Percentiles rank a stretch among this genome's conserved stretches.
Evolutionary conservation across 805 yeast species (phyloP).

Genomic region (Nakazawaea laoshanensis): DNA sequence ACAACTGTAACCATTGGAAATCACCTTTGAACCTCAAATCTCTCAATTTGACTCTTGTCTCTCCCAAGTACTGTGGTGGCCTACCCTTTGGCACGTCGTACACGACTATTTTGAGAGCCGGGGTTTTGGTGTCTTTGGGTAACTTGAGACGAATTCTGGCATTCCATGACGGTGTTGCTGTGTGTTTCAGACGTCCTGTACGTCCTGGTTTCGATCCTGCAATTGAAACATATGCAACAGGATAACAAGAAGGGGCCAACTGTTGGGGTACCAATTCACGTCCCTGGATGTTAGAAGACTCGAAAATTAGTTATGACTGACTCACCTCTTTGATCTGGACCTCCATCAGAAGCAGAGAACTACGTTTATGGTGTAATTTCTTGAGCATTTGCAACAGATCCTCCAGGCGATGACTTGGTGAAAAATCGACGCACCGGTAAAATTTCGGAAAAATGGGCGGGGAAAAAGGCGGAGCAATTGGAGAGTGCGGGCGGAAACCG

Average conservation of each 20-base stretch:
- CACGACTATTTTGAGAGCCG: constrained; percentile 5
- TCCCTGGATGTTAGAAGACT: constrained; percentile 3
- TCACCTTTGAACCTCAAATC: constrained; percentile 15
- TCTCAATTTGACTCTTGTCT: constrained; percentile 17
- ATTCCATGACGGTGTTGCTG: constrained; percentile 7
- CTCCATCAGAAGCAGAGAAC: constrained; percentile 8
- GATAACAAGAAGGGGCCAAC: constrained; percentile 4
- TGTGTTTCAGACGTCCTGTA: constrained; percentile 7
- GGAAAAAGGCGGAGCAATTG: constrained; percentile 16
- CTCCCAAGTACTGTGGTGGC: constrained; percentile 18
- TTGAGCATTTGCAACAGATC: constrained; percentile 1
- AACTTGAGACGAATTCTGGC: constrained; percentile 8
- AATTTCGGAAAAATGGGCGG: neutral
- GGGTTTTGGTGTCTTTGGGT: constrained; percentile 1
- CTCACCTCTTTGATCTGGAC: constrained; percentile 11
- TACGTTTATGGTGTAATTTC: constrained; percentile 2
- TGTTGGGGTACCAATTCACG: constrained; percentile 5
- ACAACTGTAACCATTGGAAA: constrained; percentile 15
- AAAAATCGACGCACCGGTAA: neutral
- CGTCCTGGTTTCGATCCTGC: constrained; percentile 1
- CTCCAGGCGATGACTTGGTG: neutral
- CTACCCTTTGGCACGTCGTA: constrained; percentile 6
- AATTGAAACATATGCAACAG: constrained; percentile 3
- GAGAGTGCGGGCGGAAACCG: no score
- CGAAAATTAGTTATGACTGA: constrained; percentile 2